Evolutionary conservation across 2,329 filamentous ascomycete species (phyloP), one percentile per base, ranked within the genome.

Genomic region (Talaromyces sp.): DNA sequence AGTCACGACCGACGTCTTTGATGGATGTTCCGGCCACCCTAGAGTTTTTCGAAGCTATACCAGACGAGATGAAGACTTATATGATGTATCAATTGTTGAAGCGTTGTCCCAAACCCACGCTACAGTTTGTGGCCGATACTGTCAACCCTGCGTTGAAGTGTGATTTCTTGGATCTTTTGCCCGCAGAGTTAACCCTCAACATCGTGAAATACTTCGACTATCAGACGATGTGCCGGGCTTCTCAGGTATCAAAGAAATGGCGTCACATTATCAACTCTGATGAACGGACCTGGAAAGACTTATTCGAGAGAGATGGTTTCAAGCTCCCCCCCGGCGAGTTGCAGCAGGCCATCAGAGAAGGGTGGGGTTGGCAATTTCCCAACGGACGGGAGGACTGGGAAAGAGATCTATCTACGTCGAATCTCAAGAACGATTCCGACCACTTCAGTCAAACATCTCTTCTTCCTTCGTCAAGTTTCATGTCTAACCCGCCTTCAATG

Each of bases 291-390:
- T 99, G 94, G 94, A 97, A 95, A 74, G 89, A 92, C 63, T 79
- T 97, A 1, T 86, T 99, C 41, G 91, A 96, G 61, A 81, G 80
- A 1, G 91, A 97, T 70, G 91, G 91, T 0, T 97, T 89, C 71
- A 78, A 78, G 28, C 78, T 99, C 1, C 87, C 91, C 0, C 80
- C 86, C 0, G 90, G 89, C 17, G 94, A 99, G 73, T 80, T 99
- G 22, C 86, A 90, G 63, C 87, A 87, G 65, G 92, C 94, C 31
- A 91, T 97, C 57, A 79, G 80, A 41, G 90, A 97, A 77, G 94
- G 94, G 13, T 99, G 94, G 94, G 94, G 92, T 13, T 99, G 94
- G 91, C 94, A 99, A 70, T 90, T 93, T 69, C 90, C 92, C 0
- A 83, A 85, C 57, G 89, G 88, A 0, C 73, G 81, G 3, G 83